phyloP scores from a whole-genome alignment of 2,329 filamentous ascomycete species.

The Pseudopyricularia javanii region DNA sequence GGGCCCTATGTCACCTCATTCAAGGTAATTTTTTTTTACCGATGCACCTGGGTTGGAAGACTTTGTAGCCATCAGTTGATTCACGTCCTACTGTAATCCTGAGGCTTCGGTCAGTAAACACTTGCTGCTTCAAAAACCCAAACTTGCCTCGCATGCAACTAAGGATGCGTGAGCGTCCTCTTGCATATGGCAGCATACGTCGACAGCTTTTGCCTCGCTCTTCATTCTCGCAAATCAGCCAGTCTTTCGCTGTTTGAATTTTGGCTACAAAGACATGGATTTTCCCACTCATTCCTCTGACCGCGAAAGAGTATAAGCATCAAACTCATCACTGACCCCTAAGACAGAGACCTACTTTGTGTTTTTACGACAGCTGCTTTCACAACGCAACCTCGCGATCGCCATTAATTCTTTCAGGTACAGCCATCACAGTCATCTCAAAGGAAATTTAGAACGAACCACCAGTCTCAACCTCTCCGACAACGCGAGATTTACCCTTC shows the following conservation, averaged over 20 bases:
- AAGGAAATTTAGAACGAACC: background rate
- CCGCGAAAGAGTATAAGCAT: no score
- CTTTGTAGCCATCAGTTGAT: no score
- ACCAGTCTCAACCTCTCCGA: background rate
- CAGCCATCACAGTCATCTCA: background rate
- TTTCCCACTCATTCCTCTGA: no score
- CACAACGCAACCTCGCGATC: background rate
- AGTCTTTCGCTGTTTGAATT: no score
- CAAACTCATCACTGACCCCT: no score
- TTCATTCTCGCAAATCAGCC: no score
- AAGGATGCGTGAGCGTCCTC: background rate
- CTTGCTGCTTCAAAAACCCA: background rate
- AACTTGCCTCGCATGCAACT: background rate
- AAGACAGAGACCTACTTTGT: background rate
- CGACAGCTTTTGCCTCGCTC: no score
- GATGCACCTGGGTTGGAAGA: no score
- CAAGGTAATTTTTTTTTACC: background rate
- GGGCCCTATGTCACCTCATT: background rate
- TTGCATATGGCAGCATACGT: no score
- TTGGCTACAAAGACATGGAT: no score
- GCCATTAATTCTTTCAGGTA: background rate
- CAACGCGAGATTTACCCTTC: background rate
- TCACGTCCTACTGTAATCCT: background rate
- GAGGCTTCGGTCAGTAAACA: background rate
- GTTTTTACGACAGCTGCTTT: background rate